Evolutionary conservation across 2,329 filamentous ascomycete species (phyloP).

Genomic region (Aspergillus eucalypticola): DNA sequence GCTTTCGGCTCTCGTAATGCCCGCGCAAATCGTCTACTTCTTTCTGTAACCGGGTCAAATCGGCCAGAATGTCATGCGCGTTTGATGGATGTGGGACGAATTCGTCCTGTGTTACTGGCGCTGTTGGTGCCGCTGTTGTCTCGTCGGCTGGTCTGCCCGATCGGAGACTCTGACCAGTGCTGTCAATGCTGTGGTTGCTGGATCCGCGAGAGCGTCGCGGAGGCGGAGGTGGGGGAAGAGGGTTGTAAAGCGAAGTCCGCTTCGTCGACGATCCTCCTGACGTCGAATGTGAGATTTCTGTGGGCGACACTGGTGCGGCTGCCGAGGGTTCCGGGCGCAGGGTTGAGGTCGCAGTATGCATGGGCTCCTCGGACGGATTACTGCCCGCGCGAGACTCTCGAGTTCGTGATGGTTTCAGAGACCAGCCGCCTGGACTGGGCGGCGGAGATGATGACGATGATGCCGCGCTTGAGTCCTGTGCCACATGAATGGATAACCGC

Average conservation of each 20-base stretch:
- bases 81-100: slow-evolving; percentile 42
- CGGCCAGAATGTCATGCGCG: slow-evolving; percentile 66
- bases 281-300: slow-evolving; percentile 7
- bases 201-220: slow-evolving; percentile 49
- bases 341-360: not conserved
- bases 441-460: slow-evolving; percentile 21
- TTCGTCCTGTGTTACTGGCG: slow-evolving; percentile 16
- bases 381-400: slow-evolving; percentile 12
- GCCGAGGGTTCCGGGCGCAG: slow-evolving; percentile 7
- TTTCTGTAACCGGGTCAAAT: slow-evolving; percentile 69
- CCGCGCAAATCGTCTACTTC: slow-evolving; percentile 66
- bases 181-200: slow-evolving; percentile 40
- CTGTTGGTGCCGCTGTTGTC: not conserved
- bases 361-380: slow-evolving; percentile 18
- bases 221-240: slow-evolving; percentile 47
- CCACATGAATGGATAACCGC: slow-evolving; percentile 43
- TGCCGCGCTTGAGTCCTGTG: slow-evolving; percentile 44
- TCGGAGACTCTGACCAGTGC: slow-evolving; percentile 20
- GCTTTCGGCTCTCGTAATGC: slow-evolving; percentile 39
- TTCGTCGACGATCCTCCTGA: slow-evolving; percentile 31
- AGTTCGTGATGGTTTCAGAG: slow-evolving; percentile 22
- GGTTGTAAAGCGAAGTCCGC: slow-evolving; percentile 28
- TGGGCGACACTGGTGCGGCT: slow-evolving; percentile 1
- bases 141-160: slow-evolving; percentile 25
- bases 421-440: slow-evolving; percentile 32